Percentiles rank a stretch among this genome's conserved stretches.
Evolutionary conservation across 306 rosid genomes (phyloP).

Genomic region (Hylodesmum podocarpum): DNA sequence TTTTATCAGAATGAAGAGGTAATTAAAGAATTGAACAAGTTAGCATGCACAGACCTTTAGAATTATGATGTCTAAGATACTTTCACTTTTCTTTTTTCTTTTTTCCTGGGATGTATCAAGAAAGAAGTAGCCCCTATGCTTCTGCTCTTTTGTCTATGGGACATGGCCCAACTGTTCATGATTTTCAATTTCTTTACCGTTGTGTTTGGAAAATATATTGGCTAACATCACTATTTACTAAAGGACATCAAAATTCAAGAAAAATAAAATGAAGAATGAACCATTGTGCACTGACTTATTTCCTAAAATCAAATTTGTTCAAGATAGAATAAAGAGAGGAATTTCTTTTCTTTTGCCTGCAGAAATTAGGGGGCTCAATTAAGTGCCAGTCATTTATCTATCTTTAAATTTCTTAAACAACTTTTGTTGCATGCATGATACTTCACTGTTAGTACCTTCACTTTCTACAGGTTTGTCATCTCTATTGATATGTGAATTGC

Average conservation of each 20-base stretch:
- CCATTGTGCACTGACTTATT: background rate
- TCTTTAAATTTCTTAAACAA: conserved; percentile 7
- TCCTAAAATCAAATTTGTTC: background rate
- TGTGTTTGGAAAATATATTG: background rate
- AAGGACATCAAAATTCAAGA: background rate
- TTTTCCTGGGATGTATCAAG: conserved; percentile 7
- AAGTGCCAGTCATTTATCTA: background rate
- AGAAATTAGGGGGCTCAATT: conserved; percentile 1
- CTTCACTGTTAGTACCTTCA: background rate
- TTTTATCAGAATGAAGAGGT: conserved; percentile 69
- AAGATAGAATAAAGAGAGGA: background rate
- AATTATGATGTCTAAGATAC: conserved; percentile 19
- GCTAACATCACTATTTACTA: background rate
- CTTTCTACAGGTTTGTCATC: background rate
- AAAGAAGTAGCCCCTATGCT: background rate
- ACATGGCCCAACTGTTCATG: background rate
- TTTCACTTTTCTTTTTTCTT: background rate
- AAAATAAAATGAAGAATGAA: background rate
- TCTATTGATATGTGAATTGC: background rate
- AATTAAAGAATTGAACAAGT: conserved; percentile 27
- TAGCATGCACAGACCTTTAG: background rate
- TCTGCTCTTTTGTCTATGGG: background rate
- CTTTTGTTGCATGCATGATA: background rate
- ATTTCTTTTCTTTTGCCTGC: background rate
- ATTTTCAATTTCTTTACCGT: background rate